Conservation (phyloP, 2,329 filamentous ascomycete genomes). For the Aspergillus japonicus region DNA sequence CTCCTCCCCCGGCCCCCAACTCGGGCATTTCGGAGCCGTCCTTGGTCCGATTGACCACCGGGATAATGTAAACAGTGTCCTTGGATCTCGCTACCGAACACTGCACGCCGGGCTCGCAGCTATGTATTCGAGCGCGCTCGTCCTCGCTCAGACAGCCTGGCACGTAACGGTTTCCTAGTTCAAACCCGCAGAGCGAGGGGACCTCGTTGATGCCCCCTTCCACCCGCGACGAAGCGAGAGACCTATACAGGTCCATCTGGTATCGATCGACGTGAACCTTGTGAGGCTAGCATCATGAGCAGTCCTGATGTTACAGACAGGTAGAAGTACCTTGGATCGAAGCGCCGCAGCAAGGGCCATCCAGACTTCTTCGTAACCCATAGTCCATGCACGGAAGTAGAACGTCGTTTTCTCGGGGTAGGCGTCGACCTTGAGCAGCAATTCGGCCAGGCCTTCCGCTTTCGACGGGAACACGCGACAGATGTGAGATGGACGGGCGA, state of each 20-base stretch:
- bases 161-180: constrained; percentile 68
- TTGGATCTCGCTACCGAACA: constrained; percentile 46
- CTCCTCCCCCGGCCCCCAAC: constrained; percentile 74
- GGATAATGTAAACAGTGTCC: constrained; percentile 71
- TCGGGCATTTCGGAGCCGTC: constrained; percentile 67
- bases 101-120: constrained; percentile 69
- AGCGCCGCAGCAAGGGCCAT: constrained; percentile 71
- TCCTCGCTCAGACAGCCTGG: constrained; percentile 70
- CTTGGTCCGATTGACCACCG: constrained; percentile 64
- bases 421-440: constrained; percentile 64
- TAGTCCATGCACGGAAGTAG: constrained; percentile 86
- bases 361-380: constrained; percentile 93
- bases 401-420: constrained; percentile 77
- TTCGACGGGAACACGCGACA: constrained; percentile 61
- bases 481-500: constrained; percentile 54
- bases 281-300: constrained; percentile 12
- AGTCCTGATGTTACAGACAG: not conserved
- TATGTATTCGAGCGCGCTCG: constrained; percentile 68
- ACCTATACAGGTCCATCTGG: constrained; percentile 69
- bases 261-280: constrained; percentile 82
- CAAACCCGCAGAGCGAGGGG: constrained; percentile 68
- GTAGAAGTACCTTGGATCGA: constrained; percentile 55
- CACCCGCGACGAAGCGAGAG: constrained; percentile 49
- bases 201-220: constrained; percentile 56
- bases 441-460: constrained; percentile 71